Percentiles rank a stretch among this genome's conserved stretches.
Evolutionary conservation across 768 basidiomycete species (phyloP).

Genomic region (Macrolepiota albuminosa): DNA sequence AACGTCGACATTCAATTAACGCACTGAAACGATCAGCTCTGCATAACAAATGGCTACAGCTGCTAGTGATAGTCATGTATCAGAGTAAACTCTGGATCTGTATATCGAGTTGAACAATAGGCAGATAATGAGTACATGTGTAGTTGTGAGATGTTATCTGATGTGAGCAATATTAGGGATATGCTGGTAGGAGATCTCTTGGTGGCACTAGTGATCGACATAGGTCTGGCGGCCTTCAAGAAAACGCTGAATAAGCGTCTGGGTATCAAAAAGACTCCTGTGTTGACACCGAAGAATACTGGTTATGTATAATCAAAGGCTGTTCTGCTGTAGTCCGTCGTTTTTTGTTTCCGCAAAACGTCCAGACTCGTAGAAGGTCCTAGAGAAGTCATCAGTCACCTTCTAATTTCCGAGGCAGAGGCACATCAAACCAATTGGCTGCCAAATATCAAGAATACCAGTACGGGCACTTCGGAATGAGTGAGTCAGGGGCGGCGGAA

Average conservation of each 20-base stretch:
- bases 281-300: slow-evolving; percentile 7
- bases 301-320: slow-evolving; percentile 3
- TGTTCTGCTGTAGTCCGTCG: neutral
- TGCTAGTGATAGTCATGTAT: too few species aligned
- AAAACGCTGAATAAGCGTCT: neutral
- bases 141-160: neutral
- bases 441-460: slow-evolving; percentile 21
- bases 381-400: neutral
- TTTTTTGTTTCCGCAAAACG: slow-evolving; percentile 1
- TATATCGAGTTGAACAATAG: too few species aligned
- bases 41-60: neutral
- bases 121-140: too few species aligned
- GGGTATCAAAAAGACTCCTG: neutral
- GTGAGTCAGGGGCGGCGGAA: neutral
- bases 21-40: too few species aligned
- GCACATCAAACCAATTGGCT: slow-evolving; percentile 17
- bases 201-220: neutral
- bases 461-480: slow-evolving; percentile 17
- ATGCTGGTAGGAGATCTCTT: too few species aligned
- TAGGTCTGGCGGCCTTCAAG: neutral
- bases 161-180: neutral
- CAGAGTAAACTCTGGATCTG: too few species aligned
- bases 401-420: neutral
- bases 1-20: too few species aligned
- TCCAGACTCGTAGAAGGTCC: slow-evolving; percentile 13